phyloP scores from a whole-genome alignment of 2,329 filamentous ascomycete species.

The Sclerotinia spermophila region DNA sequence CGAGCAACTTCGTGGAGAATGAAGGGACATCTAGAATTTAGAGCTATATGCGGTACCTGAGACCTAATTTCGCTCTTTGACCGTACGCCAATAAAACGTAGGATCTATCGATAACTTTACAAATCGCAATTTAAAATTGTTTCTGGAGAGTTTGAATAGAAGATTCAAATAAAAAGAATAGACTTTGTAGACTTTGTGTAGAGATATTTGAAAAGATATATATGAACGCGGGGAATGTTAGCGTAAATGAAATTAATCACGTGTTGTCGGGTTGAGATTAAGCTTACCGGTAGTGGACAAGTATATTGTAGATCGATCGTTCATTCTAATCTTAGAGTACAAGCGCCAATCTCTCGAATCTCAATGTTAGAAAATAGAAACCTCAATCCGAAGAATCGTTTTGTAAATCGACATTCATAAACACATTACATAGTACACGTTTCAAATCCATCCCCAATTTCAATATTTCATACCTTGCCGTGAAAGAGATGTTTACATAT shows the following conservation, averaged over 20 bases:
- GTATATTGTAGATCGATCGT: not conserved
- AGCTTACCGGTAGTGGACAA: not conserved
- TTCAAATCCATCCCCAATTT: not conserved
- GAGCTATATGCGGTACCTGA: not conserved
- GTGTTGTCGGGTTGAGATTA: not conserved
- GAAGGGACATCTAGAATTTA: not conserved
- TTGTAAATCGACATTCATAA: not conserved
- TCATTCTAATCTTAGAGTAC: not conserved
- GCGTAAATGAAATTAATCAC: not conserved
- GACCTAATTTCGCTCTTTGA: not conserved
- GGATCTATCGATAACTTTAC: not conserved
- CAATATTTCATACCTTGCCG: not conserved
- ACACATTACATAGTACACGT: not conserved
- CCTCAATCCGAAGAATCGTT: not conserved
- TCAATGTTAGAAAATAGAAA: conserved; percentile 4
- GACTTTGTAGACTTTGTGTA: not conserved
- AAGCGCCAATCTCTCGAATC: not conserved
- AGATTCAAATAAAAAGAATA: not conserved
- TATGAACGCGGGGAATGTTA: not conserved
- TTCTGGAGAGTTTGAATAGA: not conserved
- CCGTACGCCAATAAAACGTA: not conserved
- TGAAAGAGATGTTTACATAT: conserved; percentile 1
- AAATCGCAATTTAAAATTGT: not conserved
- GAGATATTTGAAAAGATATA: not conserved
- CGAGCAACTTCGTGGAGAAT: not conserved